Percentiles rank a stretch among this genome's conserved stretches.
Conservation (phyloP, 768 basidiomycete genomes). For the Amanita subjunquillea region DNA sequence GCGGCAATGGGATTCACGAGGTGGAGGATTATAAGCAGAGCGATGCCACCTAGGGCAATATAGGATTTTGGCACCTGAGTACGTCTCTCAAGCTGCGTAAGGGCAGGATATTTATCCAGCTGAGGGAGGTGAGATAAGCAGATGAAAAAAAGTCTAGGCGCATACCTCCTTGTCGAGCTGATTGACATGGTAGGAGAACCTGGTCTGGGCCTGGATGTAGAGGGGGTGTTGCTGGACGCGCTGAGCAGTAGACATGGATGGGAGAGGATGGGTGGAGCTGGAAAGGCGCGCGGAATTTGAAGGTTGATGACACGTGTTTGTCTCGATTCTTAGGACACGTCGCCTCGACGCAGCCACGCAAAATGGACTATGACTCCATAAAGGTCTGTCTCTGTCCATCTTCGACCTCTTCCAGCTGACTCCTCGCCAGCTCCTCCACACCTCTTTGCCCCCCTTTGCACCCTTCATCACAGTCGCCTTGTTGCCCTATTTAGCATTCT, state of each 20-base stretch:
- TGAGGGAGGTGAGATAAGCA: constrained; percentile 17
- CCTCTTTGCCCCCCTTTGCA: constrained; percentile 54
- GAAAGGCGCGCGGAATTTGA: constrained; percentile 14
- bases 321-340: constrained; percentile 21
- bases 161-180: constrained; percentile 97
- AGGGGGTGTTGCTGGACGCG: constrained; percentile 84
- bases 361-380: constrained; percentile 45
- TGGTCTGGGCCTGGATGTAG: constrained; percentile 75
- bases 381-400: constrained; percentile 28
- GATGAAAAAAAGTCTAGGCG: constrained; percentile 7
- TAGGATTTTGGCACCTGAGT: constrained; percentile 93
- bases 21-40: constrained; percentile 65
- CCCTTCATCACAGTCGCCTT: constrained; percentile 58
- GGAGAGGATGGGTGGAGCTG: constrained; percentile 12
- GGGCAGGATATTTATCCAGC: constrained; percentile 80
- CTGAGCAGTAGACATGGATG: constrained; percentile 67
- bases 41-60: constrained; percentile 62
- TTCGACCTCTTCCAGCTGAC: constrained; percentile 1
- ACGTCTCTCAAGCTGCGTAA: constrained; percentile 78
- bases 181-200: constrained; percentile 68
- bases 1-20: constrained; percentile 86
- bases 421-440: constrained; percentile 44
- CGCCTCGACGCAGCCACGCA: constrained; percentile 19
- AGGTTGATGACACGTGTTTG: constrained; percentile 57
- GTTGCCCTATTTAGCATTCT: constrained; percentile 66